Evolutionary conservation across 371 early-diverging fungal genomes (phyloP), one percentile per base, ranked within the genome.

Genomic region (Mucor velutinosus): DNA sequence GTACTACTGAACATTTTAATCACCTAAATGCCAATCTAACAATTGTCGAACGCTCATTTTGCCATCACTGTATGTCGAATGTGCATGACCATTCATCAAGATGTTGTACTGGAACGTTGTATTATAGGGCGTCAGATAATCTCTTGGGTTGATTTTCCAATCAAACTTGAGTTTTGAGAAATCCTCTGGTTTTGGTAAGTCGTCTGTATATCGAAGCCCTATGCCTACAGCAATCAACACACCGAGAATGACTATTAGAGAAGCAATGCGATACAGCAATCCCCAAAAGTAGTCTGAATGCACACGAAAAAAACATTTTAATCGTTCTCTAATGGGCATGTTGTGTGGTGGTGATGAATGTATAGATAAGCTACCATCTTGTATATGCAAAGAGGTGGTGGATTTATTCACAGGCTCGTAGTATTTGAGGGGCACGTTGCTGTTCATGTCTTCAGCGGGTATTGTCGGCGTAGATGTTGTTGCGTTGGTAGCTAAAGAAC

Each of bases 21-120:
- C 75, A 89, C 89, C 82, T 12, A 88, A 79, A 69, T 80, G 89
- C 87, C 86, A 91, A 30, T 91, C 83, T 19, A 93, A 43, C 4
- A 87, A 69, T 37, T 91, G 89, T 56, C 83, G 78, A 0, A 88
- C 86, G 19, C 80, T 78, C 86, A 93, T 84, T 33, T 76, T 76
- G 3, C 92, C 92, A 63, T 92, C 93, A 27, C 90, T 90, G 62
- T 82, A 83, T 2, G 73, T 85, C 1, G 92, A 82, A 76, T 93
- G 92, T 23, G 89, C 58, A 76, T 93, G 93, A 17, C 91, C 89
- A 58, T 93, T 89, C 49, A 93, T 70, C 60, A 92, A 64, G 1
- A 90, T 75, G 68, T 91, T 91, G 69, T 87, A 90, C 39, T 79
- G 58, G 70, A 86, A 86, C 19, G 83, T 81, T 15, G 70, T 68